These are phyloP conservation scores for Penicillium angulare DNA, from an alignment of 495 filamentous ascomycete genomes.

Conservation along the genomic window DNA sequence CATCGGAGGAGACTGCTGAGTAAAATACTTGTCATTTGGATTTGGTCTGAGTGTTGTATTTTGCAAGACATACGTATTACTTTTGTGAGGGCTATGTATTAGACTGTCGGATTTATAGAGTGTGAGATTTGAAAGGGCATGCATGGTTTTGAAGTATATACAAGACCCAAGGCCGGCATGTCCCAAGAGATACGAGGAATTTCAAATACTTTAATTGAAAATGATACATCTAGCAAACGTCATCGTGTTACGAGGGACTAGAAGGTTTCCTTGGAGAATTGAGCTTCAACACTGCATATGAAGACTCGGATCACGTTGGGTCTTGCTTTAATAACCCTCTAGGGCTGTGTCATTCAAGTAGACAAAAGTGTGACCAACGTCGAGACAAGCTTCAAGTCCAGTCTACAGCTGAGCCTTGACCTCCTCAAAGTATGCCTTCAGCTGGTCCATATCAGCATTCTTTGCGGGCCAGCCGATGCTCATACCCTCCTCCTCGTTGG, in stretches of 20 bases:
- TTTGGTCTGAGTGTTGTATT: too few relatives aligned
- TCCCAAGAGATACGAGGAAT: background rate
- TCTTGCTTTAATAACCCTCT: too few relatives aligned
- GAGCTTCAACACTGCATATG: too few relatives aligned
- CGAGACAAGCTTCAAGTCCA: too few relatives aligned
- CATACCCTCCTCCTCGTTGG: slow-evolving; percentile 79
- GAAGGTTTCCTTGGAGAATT: too few relatives aligned
- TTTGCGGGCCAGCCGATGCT: slow-evolving; percentile 77
- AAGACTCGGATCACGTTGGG: too few relatives aligned
- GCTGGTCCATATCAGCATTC: slow-evolving; percentile 72
- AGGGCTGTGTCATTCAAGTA: background rate
- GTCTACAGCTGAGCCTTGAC: slow-evolving; percentile 85
- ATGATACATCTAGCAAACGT: too few relatives aligned
- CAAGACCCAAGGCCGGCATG: background rate
- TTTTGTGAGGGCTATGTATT: background rate
- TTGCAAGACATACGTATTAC: background rate
- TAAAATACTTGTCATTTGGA: too few relatives aligned
- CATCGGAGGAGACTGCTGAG: slow-evolving; percentile 34
- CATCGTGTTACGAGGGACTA: too few relatives aligned
- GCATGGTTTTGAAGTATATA: slow-evolving; percentile 12
- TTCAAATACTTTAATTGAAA: too few relatives aligned
- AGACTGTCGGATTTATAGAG: background rate
- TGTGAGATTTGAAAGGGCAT: background rate
- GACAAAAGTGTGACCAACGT: too few relatives aligned
- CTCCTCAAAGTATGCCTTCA: slow-evolving; percentile 78